Evolutionary conservation across 2,329 filamentous ascomycete genomes (phyloP).

Genomic region (Trichophyton schoenleinii): DNA sequence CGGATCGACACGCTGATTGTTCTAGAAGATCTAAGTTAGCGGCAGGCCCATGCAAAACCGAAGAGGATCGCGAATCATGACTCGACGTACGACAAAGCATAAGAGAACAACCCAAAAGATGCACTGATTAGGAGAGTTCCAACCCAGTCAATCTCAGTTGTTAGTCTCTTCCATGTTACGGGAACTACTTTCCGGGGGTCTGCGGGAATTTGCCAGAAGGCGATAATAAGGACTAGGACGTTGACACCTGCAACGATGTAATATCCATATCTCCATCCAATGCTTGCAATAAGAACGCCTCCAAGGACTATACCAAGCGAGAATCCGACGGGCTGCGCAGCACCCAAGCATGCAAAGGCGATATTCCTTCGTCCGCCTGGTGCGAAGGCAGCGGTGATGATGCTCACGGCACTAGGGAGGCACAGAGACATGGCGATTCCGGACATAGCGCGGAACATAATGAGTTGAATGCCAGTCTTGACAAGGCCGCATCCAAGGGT

Average conservation of each 20-base stretch:
- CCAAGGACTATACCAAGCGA: slow-evolving; percentile 38
- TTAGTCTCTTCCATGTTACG: slow-evolving; percentile 6
- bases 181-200: slow-evolving; percentile 8
- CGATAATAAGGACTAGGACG: slow-evolving; percentile 6
- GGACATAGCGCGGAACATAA: slow-evolving; percentile 35
- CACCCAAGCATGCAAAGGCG: slow-evolving; percentile 39
- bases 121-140: slow-evolving; percentile 37
- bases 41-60: not conserved
- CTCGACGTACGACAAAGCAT: slow-evolving; percentile 37
- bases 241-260: slow-evolving; percentile 37
- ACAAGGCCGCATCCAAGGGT: slow-evolving; percentile 32
- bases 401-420: slow-evolving; percentile 35
- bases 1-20: slow-evolving; percentile 39
- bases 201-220: slow-evolving; percentile 9
- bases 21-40: slow-evolving; percentile 2
- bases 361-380: slow-evolving; percentile 37
- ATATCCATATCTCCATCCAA: slow-evolving; percentile 43
- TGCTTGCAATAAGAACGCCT: slow-evolving; percentile 38
- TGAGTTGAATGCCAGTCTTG: slow-evolving; percentile 29
- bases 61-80: not conserved
- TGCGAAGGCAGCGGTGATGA: slow-evolving; percentile 36
- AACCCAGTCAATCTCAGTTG: slow-evolving; percentile 39
- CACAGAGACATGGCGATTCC: slow-evolving; percentile 36
- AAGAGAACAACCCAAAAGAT: slow-evolving; percentile 39
- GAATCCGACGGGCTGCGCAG: slow-evolving; percentile 40